Evolutionary conservation across 345 rosid genomes (phyloP).

Genomic region (Euphorbia tirucalli): DNA sequence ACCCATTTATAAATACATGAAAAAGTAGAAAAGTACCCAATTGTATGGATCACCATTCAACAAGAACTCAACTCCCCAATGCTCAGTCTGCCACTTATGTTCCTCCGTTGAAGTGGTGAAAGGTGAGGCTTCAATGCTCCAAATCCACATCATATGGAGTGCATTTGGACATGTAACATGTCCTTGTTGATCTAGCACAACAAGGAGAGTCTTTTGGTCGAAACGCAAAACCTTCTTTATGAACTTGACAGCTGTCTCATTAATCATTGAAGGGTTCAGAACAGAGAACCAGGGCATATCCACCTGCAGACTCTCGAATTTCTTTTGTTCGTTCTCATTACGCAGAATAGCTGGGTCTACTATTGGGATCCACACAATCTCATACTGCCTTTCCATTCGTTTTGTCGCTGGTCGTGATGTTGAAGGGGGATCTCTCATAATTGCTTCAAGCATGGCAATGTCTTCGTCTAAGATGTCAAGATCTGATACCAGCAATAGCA

Average conservation of each 20-base stretch:
- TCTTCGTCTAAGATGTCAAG: slow-evolving; percentile 1
- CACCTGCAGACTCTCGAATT: background rate
- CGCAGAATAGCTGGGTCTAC: background rate
- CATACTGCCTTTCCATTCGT: background rate
- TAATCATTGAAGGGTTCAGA: background rate
- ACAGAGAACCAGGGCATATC: slow-evolving; percentile 8
- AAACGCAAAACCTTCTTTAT: slow-evolving; percentile 13
- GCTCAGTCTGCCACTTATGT: background rate
- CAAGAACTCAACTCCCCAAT: background rate
- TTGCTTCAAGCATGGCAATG: background rate
- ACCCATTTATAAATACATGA: no score
- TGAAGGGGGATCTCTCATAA: background rate
- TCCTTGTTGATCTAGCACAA: slow-evolving; percentile 8
- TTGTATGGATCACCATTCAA: background rate
- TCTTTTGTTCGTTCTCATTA: background rate
- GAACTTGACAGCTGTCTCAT: slow-evolving; percentile 13
- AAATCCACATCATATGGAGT: background rate
- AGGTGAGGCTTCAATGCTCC: background rate
- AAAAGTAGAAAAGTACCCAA: background rate
- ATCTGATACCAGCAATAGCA: slow-evolving; percentile 5
- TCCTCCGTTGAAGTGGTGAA: background rate
- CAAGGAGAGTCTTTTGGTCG: slow-evolving; percentile 3
- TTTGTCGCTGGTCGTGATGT: background rate
- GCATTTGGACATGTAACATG: slow-evolving; percentile 9
- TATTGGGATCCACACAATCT: slow-evolving; percentile 18